Evolutionary conservation across 306 rosid genomes (phyloP), one percentile per base, ranked within the genome.

Genomic region (Prunus campanulata): DNA sequence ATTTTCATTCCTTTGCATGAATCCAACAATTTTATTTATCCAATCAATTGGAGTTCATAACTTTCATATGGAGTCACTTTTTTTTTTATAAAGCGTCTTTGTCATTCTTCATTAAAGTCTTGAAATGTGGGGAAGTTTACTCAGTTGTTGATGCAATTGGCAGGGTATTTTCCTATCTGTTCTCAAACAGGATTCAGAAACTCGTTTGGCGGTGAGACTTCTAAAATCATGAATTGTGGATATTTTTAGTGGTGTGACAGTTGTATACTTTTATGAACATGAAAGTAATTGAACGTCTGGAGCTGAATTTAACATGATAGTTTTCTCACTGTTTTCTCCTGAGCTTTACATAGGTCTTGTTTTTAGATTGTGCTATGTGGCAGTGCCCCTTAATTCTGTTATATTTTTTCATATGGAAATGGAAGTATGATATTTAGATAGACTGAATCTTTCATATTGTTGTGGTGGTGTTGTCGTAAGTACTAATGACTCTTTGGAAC

Each of bases 131-230:
- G 20, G 27, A 75, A 68, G 67, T 60, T 79, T 64, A 87, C 83
- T 77, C 3, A 49, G 60, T 78, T 78, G 25, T 76, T 74, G 67
- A 56, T 70, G 35, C 78, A 80, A 77, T 69, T 84, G 83, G 85
- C 95, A 92, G 98, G 97, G 97, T 49, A 87, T 92, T 78, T 82
- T 95, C 78, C 72, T 92, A 32, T 91, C 93, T 11, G 81, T 88
- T 78, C 75, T 95, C 79, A 95, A 86, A 79, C 97, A 90, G 83
- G 97, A 90, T 78, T 71, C 91, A 22, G 97, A 95, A 73, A 83
- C 86, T 72, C 92, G 93, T 56, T 70, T 90, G 84, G 98, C 92
- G 85, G 98, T 95, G 75, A 92, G 97, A 68, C 79, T 70, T 70
- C 71, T 73, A 68, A 74, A 60, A 51, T 68, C 39, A 59, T 25